Evolutionary conservation across 2,329 filamentous ascomycete genomes (phyloP), one percentile per base, ranked within the genome.

Genomic region (Huntiella bhutanensis): DNA sequence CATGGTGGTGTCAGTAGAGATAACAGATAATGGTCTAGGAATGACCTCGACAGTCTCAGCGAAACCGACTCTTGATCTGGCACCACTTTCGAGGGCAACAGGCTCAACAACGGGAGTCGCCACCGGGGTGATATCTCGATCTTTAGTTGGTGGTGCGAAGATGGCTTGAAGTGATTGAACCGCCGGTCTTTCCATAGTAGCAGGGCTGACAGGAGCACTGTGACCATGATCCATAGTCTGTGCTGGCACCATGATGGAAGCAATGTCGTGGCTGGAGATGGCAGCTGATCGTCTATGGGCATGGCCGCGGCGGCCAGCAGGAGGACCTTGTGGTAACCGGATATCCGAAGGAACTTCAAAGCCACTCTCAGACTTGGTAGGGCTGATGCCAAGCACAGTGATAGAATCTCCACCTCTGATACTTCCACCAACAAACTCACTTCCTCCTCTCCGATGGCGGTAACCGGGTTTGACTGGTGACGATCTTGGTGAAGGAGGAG

Each of bases 11-110:
- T 91, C 85, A 15, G 78, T 87, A 1, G 85, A 93, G 11, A 92
- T 77, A 15, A 87, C 67, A 2, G 87, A 94, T 13, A 92, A 63
- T 0, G 87, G 86, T 8, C 84, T 74, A 4, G 81, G 81, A 54
- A 87, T 87, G 52, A 82, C 86, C 59, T 92, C 83, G 22, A 92
- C 68, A 8, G 75, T 82, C 52, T 92, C 85, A 1, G 82, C 85
- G 56, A 93, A 93, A 1, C 81, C 82, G 40, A 93, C 85, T 10
- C 81, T 70, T 37, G 77, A 71, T 50, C 77, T 72, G 3, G 70
- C 68, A 16, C 32, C 55, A 49, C 11, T 43, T 16, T 35, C 33
- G 3, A 17, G 28, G 4, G 35, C 19, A 33, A 10, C 17, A 32
- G 35, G 51, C 50, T 22, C 16, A 5, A 12, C 19, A 33, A 22